Evolutionary conservation across 306 rosid genomes (phyloP), one percentile per base, ranked within the genome.

Genomic region (Rosa persica): DNA sequence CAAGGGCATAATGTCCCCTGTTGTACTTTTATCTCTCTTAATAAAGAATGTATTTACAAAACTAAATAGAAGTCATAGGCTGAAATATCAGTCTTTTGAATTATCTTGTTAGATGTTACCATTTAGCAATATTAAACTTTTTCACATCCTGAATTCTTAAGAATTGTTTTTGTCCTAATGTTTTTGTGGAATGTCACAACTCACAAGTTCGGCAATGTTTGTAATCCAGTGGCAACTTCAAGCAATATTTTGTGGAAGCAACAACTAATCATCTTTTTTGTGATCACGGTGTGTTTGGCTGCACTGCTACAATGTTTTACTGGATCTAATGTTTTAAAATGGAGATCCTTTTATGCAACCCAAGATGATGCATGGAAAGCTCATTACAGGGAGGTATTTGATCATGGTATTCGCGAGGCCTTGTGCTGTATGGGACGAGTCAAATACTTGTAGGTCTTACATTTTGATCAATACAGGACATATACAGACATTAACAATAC

Each of bases 371-470:
- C 96, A 80, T 94, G 97, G 98, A 92, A 86, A 85, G 88, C 86
- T 52, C 98, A 94, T 85, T 94, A 94, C 70, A 81, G 88, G 72
- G 97, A 94, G 90, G 85, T 94, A 4, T 94, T 94, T 57, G 98
- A 94, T 76, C 70, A 90, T 80, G 93, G 93, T 70, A 86, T 94
- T 74, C 98, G 98, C 5, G 98, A 94, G 80, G 93, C 93, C 68
- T 81, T 94, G 90, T 94, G 98, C 86, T 94, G 97, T 81, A 81
- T 94, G 19, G 98, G 97, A 67, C 93, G 97, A 10, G 81, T 61
- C 85, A 92, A 90, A 83, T 94, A 94, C 90, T 72, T 92, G 98
- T 90, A 85, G 73, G 75, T 76, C 66, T 71, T 79, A 62, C 78
- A 3, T 46, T 76, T 70, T 88, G 52, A 61, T 51, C 81, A 22